Evolutionary conservation across 1,139 yeast genomes (phyloP), one percentile per base, ranked within the genome.

Genomic region (Blastobotrys ciferrii): DNA sequence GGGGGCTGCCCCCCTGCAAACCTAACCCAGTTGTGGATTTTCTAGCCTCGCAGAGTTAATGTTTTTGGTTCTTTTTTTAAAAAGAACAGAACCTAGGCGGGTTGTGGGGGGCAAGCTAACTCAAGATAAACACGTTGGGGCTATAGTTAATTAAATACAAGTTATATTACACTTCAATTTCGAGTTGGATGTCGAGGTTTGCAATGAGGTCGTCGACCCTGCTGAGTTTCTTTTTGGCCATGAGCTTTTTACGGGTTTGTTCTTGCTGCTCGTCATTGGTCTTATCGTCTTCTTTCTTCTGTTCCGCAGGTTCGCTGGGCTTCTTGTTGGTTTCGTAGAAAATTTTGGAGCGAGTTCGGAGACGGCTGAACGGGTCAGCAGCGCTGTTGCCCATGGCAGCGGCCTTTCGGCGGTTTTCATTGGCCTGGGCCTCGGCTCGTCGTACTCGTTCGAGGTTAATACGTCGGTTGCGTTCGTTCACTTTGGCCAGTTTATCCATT

Each of bases 361-460:
- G 77, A 65, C 98, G 79, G 54, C 88, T 82, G 67, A 92, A 92
- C 31, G 98, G 98, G 70, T 92, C 95, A 6, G 84, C 80, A 15
- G 72, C 71, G 47, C 77, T 74, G 30, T 73, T 75, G 43, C 70
- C 72, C 31, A 60, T 53, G 30, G 56, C 49, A 33, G 63, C 66
- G 1, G 75, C 71, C 51, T 75, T 68, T 59, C 83, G 79, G 49
- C 83, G 74, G 59, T 75, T 75, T 54, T 80, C 85, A 4, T 76
- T 74, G 40, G 83, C 79, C 59, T 74, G 75, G 46, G 82, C 70
- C 64, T 91, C 98, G 0, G 96, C 96, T 59, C 79, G 78, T 59
- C 95, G 81, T 54, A 89, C 81, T 48, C 80, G 81, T 44, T 81
- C 81, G 63, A 81, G 82, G 67, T 91, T 92, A 53, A 85, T 77